Base-by-base conservation (phyloP, 805 yeast genomes). In the Yamadazyma akitaensis region DNA sequence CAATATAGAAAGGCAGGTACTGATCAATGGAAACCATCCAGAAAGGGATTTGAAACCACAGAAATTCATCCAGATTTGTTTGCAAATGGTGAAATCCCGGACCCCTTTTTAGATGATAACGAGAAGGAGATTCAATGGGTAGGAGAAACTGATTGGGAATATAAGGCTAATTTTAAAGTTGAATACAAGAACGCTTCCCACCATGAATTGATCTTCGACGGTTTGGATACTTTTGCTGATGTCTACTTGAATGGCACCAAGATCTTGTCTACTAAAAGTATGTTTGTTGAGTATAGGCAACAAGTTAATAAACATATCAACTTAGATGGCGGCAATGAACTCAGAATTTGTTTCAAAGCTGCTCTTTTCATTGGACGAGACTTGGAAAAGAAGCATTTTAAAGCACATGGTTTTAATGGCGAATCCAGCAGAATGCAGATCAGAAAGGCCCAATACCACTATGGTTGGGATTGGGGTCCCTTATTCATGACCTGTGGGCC, bases 391-490 rank as follows among this genome's bases (percentile, higher is more conserved):
- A 48, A 59, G 28, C 56, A 62, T 41, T 68, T 67, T 10, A 56
- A 55, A 44, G 49, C 59, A 14, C 42, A 36, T 8, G 64, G 67
- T 14, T 74, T 61, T 55, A 72, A 73, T 48, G 80, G 79, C 3
- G 79, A 76, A 14, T 48, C 70, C 9, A 57, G 67, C 40, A 61
- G 82, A 33, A 57, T 71, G 44, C 69, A 74, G 43, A 68, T 72
- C 14, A 62, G 82, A 51, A 77, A 77, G 53, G 78, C 81, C 1
- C 81, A 75, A 55, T 76, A 76, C 53, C 79, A 76, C 49, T 77
- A 64, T 53, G 82, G 82, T 2, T 77, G 81, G 82, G 82, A 77
- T 56, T 77, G 82, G 82, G 81, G 81, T 16, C 77, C 77, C 6
- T 46, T 62, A 2, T 56, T 72, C 41, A 59, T 74, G 56, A 65